Evolutionary conservation across 2,329 filamentous ascomycete species (phyloP).

Genomic region (Aspergillus neoniger): DNA sequence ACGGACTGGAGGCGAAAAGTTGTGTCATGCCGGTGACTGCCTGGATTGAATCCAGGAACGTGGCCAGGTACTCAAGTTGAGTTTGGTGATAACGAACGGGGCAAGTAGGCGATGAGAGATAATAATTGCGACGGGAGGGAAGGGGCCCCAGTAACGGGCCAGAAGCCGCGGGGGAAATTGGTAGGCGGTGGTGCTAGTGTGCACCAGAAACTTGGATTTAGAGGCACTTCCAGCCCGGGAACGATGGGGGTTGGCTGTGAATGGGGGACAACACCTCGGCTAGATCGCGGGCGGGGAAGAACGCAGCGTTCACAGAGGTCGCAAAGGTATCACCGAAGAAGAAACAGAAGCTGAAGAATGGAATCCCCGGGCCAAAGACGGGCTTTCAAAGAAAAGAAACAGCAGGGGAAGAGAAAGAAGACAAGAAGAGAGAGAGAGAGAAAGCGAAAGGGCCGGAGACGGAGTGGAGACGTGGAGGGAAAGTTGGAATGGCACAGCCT

Average conservation of each 20-base stretch:
- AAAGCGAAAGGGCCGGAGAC: slow-evolving; percentile 5
- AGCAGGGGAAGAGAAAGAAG: slow-evolving; percentile 10
- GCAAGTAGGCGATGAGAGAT: slow-evolving; percentile 1
- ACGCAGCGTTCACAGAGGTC: slow-evolving; percentile 20
- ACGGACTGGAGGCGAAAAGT: slow-evolving; percentile 43
- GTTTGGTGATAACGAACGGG: neutral
- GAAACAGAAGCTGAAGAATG: neutral
- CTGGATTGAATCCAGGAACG: neutral
- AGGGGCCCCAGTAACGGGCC: slow-evolving; percentile 14
- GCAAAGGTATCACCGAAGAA: slow-evolving; percentile 11
- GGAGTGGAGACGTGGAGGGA: slow-evolving; percentile 12
- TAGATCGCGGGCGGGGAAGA: slow-evolving; percentile 1
- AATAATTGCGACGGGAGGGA: slow-evolving; percentile 11
- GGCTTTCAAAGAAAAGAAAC: slow-evolving; percentile 15
- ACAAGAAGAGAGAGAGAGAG: slow-evolving; percentile 15
- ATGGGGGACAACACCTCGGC: neutral
- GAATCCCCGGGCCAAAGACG: neutral
- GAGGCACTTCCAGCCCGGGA: slow-evolving; percentile 29
- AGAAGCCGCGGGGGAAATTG: slow-evolving; percentile 20
- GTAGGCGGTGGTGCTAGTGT: slow-evolving; percentile 18
- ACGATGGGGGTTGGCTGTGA: slow-evolving; percentile 20
- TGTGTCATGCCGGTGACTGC: slow-evolving; percentile 42
- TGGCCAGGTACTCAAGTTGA: slow-evolving; percentile 1
- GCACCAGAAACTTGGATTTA: slow-evolving; percentile 19
- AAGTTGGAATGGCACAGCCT: slow-evolving; percentile 10